Conservation (phyloP, 805 yeast genomes). For the Myxozyma geophila region DNA sequence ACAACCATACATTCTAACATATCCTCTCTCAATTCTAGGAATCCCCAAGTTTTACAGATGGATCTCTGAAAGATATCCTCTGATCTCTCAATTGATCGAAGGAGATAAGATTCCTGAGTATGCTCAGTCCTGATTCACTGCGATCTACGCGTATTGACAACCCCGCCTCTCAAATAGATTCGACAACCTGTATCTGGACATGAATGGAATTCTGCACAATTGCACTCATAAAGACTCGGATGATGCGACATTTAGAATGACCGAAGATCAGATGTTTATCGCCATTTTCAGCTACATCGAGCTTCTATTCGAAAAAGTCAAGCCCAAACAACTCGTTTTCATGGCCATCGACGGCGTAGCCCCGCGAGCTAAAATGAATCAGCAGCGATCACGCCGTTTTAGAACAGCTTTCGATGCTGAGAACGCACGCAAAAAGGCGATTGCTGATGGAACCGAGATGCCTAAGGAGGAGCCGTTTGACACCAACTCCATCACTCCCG, state of each 20-base stretch:
- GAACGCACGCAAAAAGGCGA: conserved; percentile 71
- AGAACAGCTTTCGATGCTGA: conserved; percentile 94
- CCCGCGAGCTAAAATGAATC: conserved; percentile 98
- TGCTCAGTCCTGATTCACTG: conserved; percentile 19
- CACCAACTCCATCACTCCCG: conserved; percentile 92
- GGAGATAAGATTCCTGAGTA: conserved; percentile 81
- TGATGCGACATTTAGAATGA: conserved; percentile 63
- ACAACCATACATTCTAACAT: too few species aligned
- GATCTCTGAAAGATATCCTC: conserved; percentile 98
- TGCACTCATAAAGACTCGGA: conserved; percentile 88
- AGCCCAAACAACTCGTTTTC: conserved; percentile 82
- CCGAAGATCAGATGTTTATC: conserved; percentile 90
- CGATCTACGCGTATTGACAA: not conserved
- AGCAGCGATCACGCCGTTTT: conserved; percentile 94
- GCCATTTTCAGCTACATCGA: conserved; percentile 95
- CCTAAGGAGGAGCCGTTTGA: conserved; percentile 89
- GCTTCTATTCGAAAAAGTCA: conserved; percentile 83
- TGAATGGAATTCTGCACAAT: conserved; percentile 92
- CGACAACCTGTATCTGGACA: conserved; percentile 92
- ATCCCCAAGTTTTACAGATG: conserved; percentile 96
- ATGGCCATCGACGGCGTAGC: conserved; percentile 99
- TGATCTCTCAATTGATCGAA: conserved; percentile 83
- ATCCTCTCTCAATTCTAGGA: conserved; percentile 34
- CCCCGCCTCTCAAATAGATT: conserved; percentile 48
- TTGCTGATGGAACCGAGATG: conserved; percentile 69